phyloP scores from a whole-genome alignment of 2,329 filamentous ascomycete genomes.

The Cladosporium sp. region DNA sequence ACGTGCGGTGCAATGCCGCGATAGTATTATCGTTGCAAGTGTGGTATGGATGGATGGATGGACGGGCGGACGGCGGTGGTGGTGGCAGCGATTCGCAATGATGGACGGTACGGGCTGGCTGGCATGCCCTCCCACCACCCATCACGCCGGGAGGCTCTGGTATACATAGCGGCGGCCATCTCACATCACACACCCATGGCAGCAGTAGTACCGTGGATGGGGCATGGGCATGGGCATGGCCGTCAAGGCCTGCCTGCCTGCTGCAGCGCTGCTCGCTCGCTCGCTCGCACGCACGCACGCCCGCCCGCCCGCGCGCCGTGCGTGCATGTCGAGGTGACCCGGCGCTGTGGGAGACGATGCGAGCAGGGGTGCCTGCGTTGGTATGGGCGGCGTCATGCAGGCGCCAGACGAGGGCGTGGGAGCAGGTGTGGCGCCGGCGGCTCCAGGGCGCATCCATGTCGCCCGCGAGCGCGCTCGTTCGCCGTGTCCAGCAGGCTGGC shows the following conservation, averaged over 20 bases:
- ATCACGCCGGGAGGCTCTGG: background rate
- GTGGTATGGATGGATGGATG: too few relatives aligned
- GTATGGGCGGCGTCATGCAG: background rate
- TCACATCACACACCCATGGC: background rate
- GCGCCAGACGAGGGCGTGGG: background rate
- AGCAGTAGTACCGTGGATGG: background rate
- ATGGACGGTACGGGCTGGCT: background rate
- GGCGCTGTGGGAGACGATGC: conserved; percentile 7
- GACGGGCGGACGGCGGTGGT: too few relatives aligned
- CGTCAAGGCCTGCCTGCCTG: conserved; percentile 11
- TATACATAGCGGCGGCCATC: conserved; percentile 1
- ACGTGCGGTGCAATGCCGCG: background rate
- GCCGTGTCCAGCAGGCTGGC: conserved; percentile 5
- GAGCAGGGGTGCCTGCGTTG: conserved; percentile 4
- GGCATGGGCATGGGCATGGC: background rate
- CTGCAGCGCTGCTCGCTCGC: too few relatives aligned
- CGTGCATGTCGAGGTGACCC: conserved; percentile 10
- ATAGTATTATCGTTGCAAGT: too few relatives aligned
- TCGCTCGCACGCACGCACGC: background rate
- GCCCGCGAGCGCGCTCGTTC: too few relatives aligned
- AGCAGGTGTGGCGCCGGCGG: background rate
- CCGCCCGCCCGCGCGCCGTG: conserved; percentile 2
- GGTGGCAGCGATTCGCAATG: too few relatives aligned
- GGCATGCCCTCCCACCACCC: background rate
- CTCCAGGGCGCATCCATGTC: conserved; percentile 4